Evolutionary conservation across 768 basidiomycete species (phyloP).

Genomic region (Russula brevipes): DNA sequence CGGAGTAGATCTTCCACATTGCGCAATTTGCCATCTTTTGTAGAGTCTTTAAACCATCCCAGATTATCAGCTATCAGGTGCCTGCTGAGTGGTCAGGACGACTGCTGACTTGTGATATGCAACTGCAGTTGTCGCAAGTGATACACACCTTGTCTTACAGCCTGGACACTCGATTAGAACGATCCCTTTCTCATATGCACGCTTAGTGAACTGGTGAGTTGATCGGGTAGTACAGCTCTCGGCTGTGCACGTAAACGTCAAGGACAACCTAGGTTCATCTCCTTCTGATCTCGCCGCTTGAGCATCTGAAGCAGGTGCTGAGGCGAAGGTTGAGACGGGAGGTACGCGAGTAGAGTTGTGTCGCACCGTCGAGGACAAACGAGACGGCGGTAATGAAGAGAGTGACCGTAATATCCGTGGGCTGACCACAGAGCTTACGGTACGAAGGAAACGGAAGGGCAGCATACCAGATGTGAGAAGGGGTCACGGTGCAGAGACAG

Average conservation of each 20-base stretch:
- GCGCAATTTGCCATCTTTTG: slow-evolving; percentile 60
- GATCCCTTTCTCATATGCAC: slow-evolving; percentile 81
- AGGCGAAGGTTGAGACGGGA: background rate
- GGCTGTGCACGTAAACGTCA: slow-evolving; percentile 87
- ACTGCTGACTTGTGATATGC: background rate
- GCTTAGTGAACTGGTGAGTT: slow-evolving; percentile 80
- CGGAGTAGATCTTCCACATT: slow-evolving; percentile 81
- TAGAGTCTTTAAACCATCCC: slow-evolving; percentile 86
- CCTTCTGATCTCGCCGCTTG: slow-evolving; percentile 33
- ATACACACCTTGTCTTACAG: slow-evolving; percentile 76
- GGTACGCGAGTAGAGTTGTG: slow-evolving; percentile 3
- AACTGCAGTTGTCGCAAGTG: background rate
- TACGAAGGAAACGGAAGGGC: slow-evolving; percentile 7
- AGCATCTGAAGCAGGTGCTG: slow-evolving; percentile 11
- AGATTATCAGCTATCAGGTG: slow-evolving; percentile 88
- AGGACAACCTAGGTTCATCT: slow-evolving; percentile 57
- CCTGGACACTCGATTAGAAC: slow-evolving; percentile 89
- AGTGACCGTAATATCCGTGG: slow-evolving; percentile 3
- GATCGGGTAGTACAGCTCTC: slow-evolving; percentile 69
- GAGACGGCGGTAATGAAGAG: background rate
- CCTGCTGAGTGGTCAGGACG: slow-evolving; percentile 33
- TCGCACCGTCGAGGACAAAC: slow-evolving; percentile 7
- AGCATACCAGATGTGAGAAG: background rate
- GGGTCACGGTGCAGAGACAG: too few species aligned
- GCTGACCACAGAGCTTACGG: slow-evolving; percentile 1